Evolutionary conservation across 441 rosid genomes (phyloP), one percentile per base, ranked within the genome.

Genomic region (Populus hybrid): DNA sequence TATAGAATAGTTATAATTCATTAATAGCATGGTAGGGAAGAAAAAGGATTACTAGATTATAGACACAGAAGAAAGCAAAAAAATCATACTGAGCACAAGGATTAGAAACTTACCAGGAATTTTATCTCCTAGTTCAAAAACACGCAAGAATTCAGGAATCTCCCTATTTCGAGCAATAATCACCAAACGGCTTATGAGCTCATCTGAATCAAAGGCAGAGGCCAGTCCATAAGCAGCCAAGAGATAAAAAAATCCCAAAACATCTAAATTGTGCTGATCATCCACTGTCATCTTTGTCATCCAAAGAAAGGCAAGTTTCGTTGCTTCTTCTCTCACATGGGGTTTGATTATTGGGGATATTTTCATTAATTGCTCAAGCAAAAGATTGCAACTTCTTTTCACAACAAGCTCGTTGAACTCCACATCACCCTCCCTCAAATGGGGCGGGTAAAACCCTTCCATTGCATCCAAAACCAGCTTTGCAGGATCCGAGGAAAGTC

Each of bases 171-270:
- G 81, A 66, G 82, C 75, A 78, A 83, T 80, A 68, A 59, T 64
- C 77, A 36, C 80, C 67, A 85, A 74, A 36, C 77, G 76, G 20
- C 67, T 59, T 21, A 84, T 70, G 63, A 84, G 81, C 69, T 85
- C 87, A 42, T 78, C 80, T 9, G 72, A 35, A 40, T 82, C 78
- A 32, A 87, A 87, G 66, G 46, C 36, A 46, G 84, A 63, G 8
- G 73, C 77, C 77, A 88, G 77, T 24, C 80, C 77, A 82, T 84
- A 88, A 30, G 87, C 73, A 81, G 82, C 85, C 79, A 88, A 34
- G 72, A 88, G 81, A 81, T 57, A 81, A 81, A 88, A 79, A 83
- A 85, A 85, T 42, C 79, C 76, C 73, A 84, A 79, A 42, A 87
- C 80, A 71, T 84, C 87, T 50, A 69, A 35, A 54, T 73, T 78